Evolutionary conservation across 495 filamentous ascomycete species (phyloP).

Genomic region (Aspergillus cavernicola): DNA sequence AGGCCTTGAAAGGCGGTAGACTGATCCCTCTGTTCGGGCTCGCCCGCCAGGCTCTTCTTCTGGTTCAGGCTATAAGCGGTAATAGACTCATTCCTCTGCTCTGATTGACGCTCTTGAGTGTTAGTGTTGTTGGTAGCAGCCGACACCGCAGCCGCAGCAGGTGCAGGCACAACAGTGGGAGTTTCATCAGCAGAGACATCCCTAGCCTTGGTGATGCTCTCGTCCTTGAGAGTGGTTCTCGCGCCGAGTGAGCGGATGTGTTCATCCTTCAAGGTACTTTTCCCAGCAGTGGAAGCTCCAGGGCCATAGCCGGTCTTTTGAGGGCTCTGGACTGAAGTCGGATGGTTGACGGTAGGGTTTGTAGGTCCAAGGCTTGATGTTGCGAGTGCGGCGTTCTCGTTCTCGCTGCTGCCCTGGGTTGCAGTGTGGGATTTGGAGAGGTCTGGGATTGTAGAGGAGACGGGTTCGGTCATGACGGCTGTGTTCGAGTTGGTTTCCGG

Average conservation of each 20-base stretch:
- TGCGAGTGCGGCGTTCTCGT: neutral
- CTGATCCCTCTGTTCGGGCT: neutral
- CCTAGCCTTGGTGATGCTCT: neutral
- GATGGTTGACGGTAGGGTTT: slow-evolving; percentile 3
- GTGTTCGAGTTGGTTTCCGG: slow-evolving; percentile 24
- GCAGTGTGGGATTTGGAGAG: slow-evolving; percentile 1
- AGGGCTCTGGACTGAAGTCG: neutral
- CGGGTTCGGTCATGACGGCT: slow-evolving; percentile 13
- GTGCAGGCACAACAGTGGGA: neutral
- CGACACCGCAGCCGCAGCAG: neutral
- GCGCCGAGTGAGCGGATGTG: neutral
- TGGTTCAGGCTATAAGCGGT: too few species aligned
- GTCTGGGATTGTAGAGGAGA: slow-evolving; percentile 10
- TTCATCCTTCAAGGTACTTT: neutral
- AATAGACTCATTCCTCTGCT: too few species aligned
- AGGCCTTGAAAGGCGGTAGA: neutral
- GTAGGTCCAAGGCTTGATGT: neutral
- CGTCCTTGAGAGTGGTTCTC: neutral
- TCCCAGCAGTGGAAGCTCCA: neutral
- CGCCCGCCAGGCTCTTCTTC: too few species aligned
- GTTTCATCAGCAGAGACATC: neutral
- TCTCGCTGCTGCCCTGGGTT: too few species aligned
- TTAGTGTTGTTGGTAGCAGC: neutral
- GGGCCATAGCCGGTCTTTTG: neutral
- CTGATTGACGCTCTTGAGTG: neutral